These are phyloP conservation scores for Triangularia verruculosa DNA, from an alignment of 2,329 filamentous ascomycete species.

Conservation along the genomic window DNA sequence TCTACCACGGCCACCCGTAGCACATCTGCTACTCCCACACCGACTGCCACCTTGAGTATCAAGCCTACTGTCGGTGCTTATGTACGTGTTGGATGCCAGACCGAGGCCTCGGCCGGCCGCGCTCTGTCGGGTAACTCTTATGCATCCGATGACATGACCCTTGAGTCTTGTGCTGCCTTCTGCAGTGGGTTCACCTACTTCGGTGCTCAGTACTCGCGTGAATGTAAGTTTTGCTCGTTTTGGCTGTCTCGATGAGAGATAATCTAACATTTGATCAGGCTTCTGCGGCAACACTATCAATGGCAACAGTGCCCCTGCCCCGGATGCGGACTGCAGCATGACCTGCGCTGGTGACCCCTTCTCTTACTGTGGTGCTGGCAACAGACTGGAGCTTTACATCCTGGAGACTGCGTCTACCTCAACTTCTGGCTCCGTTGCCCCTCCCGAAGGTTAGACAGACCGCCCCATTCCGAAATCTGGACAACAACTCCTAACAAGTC, in stretches of 20 bases:
- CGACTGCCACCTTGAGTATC: conserved; percentile 34
- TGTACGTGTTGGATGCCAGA: conserved; percentile 39
- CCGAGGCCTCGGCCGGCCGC: conserved; percentile 36
- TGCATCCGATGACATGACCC: conserved; percentile 37
- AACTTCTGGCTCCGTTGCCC: neutral
- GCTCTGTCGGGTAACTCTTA: conserved; percentile 36
- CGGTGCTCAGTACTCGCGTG: conserved; percentile 38
- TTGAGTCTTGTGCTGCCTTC: conserved; percentile 38
- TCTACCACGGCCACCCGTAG: conserved; percentile 26
- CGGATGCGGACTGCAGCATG: conserved; percentile 38
- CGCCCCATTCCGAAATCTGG: neutral
- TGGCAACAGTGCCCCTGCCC: conserved; percentile 32
- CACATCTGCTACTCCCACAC: conserved; percentile 27
- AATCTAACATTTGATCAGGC: conserved; percentile 25
- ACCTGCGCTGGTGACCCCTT: conserved; percentile 35
- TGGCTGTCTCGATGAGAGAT: no score
- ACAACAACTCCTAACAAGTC: neutral
- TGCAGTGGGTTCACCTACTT: conserved; percentile 39
- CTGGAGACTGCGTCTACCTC: conserved; percentile 23
- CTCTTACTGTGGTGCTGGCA: conserved; percentile 39
- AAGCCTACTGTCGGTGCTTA: conserved; percentile 38
- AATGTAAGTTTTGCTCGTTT: conserved; percentile 30
- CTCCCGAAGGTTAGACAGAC: conserved; percentile 18
- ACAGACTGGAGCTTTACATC: conserved; percentile 38
- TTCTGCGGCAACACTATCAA: conserved; percentile 40